Evolutionary conservation across 257 asterid genomes (phyloP).

Genomic region (Jasminum sambac): DNA sequence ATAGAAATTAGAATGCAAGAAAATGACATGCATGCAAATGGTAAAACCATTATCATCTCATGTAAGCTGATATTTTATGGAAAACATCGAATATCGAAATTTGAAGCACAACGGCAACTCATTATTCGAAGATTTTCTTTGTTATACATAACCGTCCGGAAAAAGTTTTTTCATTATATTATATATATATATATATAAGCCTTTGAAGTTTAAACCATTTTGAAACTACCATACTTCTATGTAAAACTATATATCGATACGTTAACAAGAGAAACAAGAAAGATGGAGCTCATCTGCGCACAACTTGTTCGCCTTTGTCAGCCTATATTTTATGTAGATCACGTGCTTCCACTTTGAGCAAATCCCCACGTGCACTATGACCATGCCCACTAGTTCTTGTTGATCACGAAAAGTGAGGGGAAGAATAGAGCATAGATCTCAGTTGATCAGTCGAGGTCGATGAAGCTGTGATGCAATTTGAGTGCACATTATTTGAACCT

Average conservation of each 20-base stretch:
- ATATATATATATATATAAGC: conserved; percentile 23
- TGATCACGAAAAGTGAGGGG: conserved; percentile 38
- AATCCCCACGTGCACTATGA: neutral
- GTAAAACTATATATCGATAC: conserved; percentile 24
- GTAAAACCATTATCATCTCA: conserved; percentile 1
- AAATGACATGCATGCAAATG: conserved; percentile 22
- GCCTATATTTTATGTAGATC: conserved; percentile 26
- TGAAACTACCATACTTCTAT: conserved; percentile 27
- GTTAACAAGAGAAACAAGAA: conserved; percentile 10
- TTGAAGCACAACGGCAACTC: conserved; percentile 20
- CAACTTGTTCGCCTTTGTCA: conserved; percentile 25
- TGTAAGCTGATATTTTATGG: neutral
- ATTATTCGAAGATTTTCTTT: conserved; percentile 28
- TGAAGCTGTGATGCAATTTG: conserved; percentile 25
- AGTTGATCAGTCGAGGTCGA: conserved; percentile 29
- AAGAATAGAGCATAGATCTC: conserved; percentile 31
- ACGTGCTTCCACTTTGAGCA: conserved; percentile 3
- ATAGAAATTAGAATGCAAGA: conserved; percentile 20
- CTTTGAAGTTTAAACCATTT: conserved; percentile 20
- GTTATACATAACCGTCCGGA: conserved; percentile 26
- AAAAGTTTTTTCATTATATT: conserved; percentile 17
- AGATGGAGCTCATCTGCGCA: conserved; percentile 30
- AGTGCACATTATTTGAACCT: conserved; percentile 22
- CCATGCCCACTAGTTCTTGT: conserved; percentile 18
- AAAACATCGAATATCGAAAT: neutral